Evolutionary conservation across 2,329 filamentous ascomycete genomes (phyloP), one percentile per base, ranked within the genome.

Genomic region (Ascomycota sp.): DNA sequence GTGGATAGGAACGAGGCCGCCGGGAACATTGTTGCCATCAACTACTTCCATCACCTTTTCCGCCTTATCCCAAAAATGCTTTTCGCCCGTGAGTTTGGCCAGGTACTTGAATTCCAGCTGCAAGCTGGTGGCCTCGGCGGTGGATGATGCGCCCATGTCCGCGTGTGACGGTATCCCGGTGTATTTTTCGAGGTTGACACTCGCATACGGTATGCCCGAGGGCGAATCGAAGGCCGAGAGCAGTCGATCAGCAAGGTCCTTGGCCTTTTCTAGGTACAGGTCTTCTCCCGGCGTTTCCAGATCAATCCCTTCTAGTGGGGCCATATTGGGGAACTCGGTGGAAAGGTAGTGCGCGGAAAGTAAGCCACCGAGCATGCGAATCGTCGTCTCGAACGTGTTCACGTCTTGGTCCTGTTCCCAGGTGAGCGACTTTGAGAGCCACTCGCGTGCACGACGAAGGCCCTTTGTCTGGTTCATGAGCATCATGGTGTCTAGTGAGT

Each of bases 81-180:
- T 72, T 55, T 98, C 89, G 27, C 89, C 89, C 0, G 84, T 98
- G 37, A 98, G 62, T 54, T 92, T 92, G 33, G 89, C 77, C 11
- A 98, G 64, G 49, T 98, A 98, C 53, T 95, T 95, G 63, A 95
- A 82, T 53, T 98, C 89, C 9, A 98, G 69, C 57, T 98, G 89
- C 31, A 98, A 53, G 7, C 78, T 89, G 3, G 86, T 82, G 1
- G 86, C 78, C 59, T 98, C 89, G 2, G 89, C 84, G 0, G 86
- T 95, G 2, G 86, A 93, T 1, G 84, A 89, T 7, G 86, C 82
- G 8, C 89, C 89, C 12, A 66, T 71, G 49, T 92, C 82, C 13
- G 71, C 71, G 48, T 95, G 84, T 2, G 86, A 89, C 9, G 68
- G 66, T 31, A 92, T 68, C 9, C 83, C 82, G 47, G 74, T 59